Evolutionary conservation across 495 filamentous ascomycete species (phyloP), one percentile per base, ranked within the genome.

Genomic region (Cercophora samala): DNA sequence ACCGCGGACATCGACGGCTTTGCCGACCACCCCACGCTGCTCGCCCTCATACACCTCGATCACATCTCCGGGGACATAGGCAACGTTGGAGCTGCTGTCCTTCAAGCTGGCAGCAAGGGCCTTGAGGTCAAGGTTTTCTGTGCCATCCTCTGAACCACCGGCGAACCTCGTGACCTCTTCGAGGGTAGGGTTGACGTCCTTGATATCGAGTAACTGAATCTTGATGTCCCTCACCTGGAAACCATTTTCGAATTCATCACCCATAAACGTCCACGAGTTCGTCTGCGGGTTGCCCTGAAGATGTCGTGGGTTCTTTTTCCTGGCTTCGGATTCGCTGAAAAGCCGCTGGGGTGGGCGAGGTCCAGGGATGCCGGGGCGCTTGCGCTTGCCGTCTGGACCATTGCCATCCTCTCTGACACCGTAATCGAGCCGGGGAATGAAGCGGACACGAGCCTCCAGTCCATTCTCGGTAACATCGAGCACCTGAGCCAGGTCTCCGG

Each of bases 21-120:
- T 91, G 69, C 96, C 96, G 46, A 89, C 79, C 21, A 97, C 87
- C 58, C 96, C 96, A 68, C 91, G 91, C 75, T 99, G 96, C 78
- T 99, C 96, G 65, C 96, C 96, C 67, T 96, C 88, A 73, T 92
- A 98, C 56, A 99, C 91, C 75, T 98, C 96, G 13, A 99, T 93
- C 4, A 91, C 87, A 72, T 99, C 96, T 24, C 96, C 96, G 0
- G 93, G 91, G 2, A 93, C 86, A 70, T 96, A 99, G 4, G 90
- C 87, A 25, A 92, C 89, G 65, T 88, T 89, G 13, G 88, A 86
- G 23, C 87, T 88, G 42, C 85, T 87, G 58, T 90, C 90, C 72
- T 93, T 97, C 64, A 96, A 79, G 61, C 91, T 96, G 63, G 91
- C 89, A 37, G 93, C 91, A 32, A 99, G 82, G 5, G 94, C 92